These are phyloP conservation scores for Xanthoparmelia taractica DNA, from an alignment of 495 filamentous ascomycete genomes.

Conservation along the genomic window DNA sequence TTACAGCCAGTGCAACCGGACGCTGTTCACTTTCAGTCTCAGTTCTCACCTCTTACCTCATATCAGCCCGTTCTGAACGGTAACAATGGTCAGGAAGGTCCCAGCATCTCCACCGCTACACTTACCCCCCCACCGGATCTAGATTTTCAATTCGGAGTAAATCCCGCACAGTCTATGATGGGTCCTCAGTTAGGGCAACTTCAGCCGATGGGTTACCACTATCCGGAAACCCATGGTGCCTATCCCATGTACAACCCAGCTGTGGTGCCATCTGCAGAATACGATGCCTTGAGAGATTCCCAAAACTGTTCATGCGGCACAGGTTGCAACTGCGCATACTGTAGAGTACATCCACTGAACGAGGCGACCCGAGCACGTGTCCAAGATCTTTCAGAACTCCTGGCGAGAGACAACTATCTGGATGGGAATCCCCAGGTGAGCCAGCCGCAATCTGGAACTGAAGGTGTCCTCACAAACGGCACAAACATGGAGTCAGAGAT, in stretches of 20 bases:
- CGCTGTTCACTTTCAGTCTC: background rate
- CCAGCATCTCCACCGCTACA: too few relatives aligned
- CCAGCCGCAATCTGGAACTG: constrained; percentile 2
- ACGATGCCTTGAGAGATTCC: constrained; percentile 7
- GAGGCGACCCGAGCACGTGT: constrained; percentile 60
- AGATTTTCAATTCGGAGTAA: background rate
- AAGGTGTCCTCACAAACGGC: background rate
- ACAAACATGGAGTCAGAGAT: too few relatives aligned
- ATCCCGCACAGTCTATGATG: background rate
- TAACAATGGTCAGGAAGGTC: background rate
- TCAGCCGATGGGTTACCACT: background rate
- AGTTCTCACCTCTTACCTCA: background rate
- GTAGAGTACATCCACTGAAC: constrained; percentile 65
- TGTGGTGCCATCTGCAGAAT: background rate
- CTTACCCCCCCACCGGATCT: background rate
- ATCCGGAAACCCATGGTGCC: background rate
- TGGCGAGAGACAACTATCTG: constrained; percentile 1
- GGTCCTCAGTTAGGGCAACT: background rate
- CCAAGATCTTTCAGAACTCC: constrained; percentile 35
- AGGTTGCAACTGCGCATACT: constrained; percentile 61
- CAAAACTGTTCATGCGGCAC: constrained; percentile 60
- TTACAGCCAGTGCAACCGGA: background rate
- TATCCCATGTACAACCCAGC: background rate
- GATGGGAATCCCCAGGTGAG: background rate
- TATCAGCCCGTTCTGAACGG: background rate